Evolutionary conservation across 768 basidiomycete species (phyloP).

Genomic region (Mycena floridula): DNA sequence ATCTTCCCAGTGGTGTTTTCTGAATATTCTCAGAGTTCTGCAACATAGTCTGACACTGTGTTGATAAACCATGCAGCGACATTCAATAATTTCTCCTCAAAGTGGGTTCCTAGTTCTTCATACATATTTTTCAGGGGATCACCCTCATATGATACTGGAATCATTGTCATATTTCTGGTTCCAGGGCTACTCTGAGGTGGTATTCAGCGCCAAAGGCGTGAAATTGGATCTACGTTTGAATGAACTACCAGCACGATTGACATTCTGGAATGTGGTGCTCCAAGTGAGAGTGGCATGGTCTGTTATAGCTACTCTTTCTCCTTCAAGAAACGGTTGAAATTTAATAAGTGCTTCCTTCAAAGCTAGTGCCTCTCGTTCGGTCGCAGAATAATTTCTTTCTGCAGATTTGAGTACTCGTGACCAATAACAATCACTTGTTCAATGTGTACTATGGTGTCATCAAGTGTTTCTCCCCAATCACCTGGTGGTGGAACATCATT

Average conservation of each 20-base stretch:
- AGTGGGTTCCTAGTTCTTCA: background rate
- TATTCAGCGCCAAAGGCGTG: background rate
- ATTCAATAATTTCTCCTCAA: background rate
- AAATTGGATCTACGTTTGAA: background rate
- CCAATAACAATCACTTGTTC: too few relatives aligned
- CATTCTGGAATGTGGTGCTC: background rate
- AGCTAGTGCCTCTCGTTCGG: background rate
- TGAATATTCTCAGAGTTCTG: too few relatives aligned
- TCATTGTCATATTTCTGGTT: background rate
- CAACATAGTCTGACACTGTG: too few relatives aligned
- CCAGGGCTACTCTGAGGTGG: background rate
- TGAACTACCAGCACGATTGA: background rate
- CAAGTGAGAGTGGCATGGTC: background rate
- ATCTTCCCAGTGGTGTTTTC: too few relatives aligned
- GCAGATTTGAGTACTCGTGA: too few relatives aligned
- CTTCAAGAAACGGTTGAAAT: too few relatives aligned
- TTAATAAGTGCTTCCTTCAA: background rate
- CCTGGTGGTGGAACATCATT: background rate
- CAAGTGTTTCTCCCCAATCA: background rate
- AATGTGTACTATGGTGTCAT: background rate
- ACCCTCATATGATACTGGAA: background rate
- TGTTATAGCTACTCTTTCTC: too few relatives aligned
- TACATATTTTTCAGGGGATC: background rate
- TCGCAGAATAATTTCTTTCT: too few relatives aligned
- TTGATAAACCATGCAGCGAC: background rate